Conservation (phyloP, 345 rosid species). For the Pelargonium nanum region DNA sequence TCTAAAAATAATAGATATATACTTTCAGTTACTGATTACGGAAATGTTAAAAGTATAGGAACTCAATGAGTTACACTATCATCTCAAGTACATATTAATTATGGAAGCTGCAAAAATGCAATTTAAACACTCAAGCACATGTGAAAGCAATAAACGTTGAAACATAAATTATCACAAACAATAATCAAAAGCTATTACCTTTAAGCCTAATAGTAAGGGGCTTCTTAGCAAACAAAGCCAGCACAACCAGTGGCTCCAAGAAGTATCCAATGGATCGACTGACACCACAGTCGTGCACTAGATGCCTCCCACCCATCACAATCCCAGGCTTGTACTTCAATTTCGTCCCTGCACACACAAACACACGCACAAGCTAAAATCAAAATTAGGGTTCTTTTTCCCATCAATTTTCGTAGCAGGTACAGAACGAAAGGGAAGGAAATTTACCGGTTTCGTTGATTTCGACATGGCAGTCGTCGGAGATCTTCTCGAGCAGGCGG, state of each 20-base stretch:
- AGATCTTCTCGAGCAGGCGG: conserved; percentile 58
- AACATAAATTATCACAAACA: background rate
- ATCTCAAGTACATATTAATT: too few species aligned
- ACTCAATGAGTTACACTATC: too few species aligned
- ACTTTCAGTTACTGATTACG: too few species aligned
- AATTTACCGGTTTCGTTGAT: conserved; percentile 68
- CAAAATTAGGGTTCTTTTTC: too few species aligned
- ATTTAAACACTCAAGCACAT: too few species aligned
- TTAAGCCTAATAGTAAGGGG: conserved; percentile 50
- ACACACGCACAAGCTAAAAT: background rate
- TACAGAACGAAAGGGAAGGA: background rate
- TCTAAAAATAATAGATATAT: too few species aligned
- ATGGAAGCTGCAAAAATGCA: too few species aligned
- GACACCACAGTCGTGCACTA: conserved; percentile 60
- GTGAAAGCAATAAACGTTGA: too few species aligned
- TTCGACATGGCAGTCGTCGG: conserved; percentile 57
- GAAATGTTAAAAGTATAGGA: too few species aligned
- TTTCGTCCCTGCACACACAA: conserved; percentile 38
- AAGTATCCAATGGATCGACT: conserved; percentile 77
- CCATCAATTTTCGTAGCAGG: too few species aligned
- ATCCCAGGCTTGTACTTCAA: conserved; percentile 76
- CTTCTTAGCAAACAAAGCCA: conserved; percentile 66
- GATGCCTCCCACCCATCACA: conserved; percentile 66
- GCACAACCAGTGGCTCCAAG: conserved; percentile 70
- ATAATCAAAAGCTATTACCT: conserved; percentile 36